Evolutionary conservation across 2,329 filamentous ascomycete species (phyloP), one percentile per base, ranked within the genome.

Genomic region (Fusarium tuaranense): DNA sequence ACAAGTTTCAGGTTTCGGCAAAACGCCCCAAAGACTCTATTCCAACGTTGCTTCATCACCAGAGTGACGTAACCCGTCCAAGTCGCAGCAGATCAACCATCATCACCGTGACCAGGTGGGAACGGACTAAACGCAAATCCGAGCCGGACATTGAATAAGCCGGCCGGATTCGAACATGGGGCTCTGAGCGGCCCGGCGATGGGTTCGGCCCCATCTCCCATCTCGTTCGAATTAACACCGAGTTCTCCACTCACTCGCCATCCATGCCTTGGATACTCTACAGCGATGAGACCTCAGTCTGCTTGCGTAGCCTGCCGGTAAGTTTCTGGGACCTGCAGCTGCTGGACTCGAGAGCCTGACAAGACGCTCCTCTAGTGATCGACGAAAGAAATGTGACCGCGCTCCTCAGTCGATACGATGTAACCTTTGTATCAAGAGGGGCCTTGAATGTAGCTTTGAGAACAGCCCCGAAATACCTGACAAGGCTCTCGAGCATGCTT

Each of bases 301-400:
- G 34, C 57, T 18, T 60, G 34, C 34, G 16, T 60, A 60, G 32
- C 34, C 36, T 60, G 57, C 36, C 34, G 57, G 36, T 60, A 60
- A 12, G 57, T 60, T 18, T 60, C 12, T 58, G 20, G 30, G 55
- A 22, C 20, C 27, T 25, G 14, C 53, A 36, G 30, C 53, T 34
- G 34, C 18, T 58, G 5, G 13, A n/a, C 20, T 60, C 22, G 34
- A 60, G 36, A 20, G 32, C 25, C 36, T 41, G 22, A 60, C 34
- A 7, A 60, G 22, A 60, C 5, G 6, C 10, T 55, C 34, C 12
- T n/a, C 12, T n/a, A 67, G 64, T 27, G 55, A 53, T 14, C 64
- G 57, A 34, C 41, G 41, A 10, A 67, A 67, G 44, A 62, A 55
- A 62, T 62, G 64, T 51, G 30, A 39, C 25, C 55, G 55, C 18